phyloP scores from a whole-genome alignment of 306 rosid genomes.

The Acacia acuminata region DNA sequence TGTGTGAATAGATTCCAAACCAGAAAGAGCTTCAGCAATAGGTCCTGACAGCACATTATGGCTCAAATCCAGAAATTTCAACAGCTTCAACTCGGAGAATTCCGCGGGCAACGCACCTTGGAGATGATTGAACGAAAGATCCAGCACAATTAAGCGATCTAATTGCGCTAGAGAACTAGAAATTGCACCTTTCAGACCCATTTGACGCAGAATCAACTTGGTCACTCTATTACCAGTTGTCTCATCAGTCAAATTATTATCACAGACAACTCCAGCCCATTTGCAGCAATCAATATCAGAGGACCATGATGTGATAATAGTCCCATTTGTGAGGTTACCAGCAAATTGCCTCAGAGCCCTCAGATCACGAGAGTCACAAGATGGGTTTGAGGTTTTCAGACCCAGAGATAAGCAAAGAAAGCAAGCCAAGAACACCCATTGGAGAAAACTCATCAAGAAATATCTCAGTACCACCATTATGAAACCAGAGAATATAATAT shows the following conservation, averaged over 20 bases:
- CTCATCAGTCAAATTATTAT: conserved; percentile 39
- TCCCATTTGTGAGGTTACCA: conserved; percentile 45
- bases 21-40: conserved; percentile 37
- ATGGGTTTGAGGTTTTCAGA: conserved; percentile 26
- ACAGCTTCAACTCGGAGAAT: conserved; percentile 45
- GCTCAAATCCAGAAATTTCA: conserved; percentile 57
- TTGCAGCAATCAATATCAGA: conserved; percentile 51
- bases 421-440: conserved; percentile 47
- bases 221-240: conserved; percentile 45
- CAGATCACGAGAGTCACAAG: conserved; percentile 50
- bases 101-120: conserved; percentile 50
- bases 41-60: conserved; percentile 53
- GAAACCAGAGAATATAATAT: conserved; percentile 36
- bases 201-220: conserved; percentile 42
- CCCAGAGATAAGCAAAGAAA: conserved; percentile 41
- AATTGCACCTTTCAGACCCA: conserved; percentile 52
- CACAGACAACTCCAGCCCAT: conserved; percentile 64
- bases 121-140: conserved; percentile 58
- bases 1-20: conserved; percentile 44
- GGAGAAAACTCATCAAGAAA: conserved; percentile 37
- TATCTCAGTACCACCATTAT: conserved; percentile 33
- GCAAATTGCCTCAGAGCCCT: conserved; percentile 57
- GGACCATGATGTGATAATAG: conserved; percentile 43
- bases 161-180: conserved; percentile 43
- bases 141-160: conserved; percentile 43